These are phyloP conservation scores for Pythium angustatum DNA, from an alignment of 352 stramenopile species.

Conservation along the genomic window DNA sequence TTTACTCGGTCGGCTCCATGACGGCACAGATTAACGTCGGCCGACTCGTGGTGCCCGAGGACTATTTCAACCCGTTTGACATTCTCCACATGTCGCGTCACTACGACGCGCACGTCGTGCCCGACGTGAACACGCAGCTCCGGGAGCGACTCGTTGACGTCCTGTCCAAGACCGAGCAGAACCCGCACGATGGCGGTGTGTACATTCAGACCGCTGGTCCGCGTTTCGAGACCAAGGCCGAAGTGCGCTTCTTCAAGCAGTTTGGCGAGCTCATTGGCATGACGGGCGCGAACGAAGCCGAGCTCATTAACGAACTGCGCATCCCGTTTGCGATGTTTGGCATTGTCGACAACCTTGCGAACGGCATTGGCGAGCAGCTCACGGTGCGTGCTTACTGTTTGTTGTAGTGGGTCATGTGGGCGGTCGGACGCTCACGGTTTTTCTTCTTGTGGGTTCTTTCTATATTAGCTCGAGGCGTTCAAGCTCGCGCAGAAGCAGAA, in stretches of 20 bases:
- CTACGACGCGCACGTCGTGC: slow-evolving; percentile 86
- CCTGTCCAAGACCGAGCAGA: slow-evolving; percentile 43
- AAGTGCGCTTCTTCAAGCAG: slow-evolving; percentile 88
- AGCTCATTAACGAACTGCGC: slow-evolving; percentile 80
- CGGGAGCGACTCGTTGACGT: slow-evolving; percentile 49
- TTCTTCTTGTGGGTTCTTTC: too few relatives aligned
- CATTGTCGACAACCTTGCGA: slow-evolving; percentile 89
- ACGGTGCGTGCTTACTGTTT: slow-evolving; percentile 40
- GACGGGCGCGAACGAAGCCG: slow-evolving; percentile 87
- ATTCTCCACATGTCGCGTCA: slow-evolving; percentile 80
- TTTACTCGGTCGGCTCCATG: slow-evolving; percentile 91
- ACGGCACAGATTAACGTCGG: slow-evolving; percentile 48
- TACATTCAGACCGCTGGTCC: slow-evolving; percentile 87
- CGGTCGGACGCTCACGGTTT: too few relatives aligned
- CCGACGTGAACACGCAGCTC: slow-evolving; percentile 53
- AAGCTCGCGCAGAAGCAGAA: slow-evolving; percentile 81
- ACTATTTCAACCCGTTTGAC: slow-evolving; percentile 90
- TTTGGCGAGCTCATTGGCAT: slow-evolving; percentile 88
- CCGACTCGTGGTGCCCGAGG: slow-evolving; percentile 74
- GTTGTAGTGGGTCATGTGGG: too few relatives aligned
- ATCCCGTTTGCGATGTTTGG: slow-evolving; percentile 86
- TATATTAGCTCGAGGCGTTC: slow-evolving; percentile 73
- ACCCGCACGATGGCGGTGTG: slow-evolving; percentile 71
- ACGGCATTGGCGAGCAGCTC: slow-evolving; percentile 79
- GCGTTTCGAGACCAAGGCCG: slow-evolving; percentile 90